These are phyloP conservation scores for Cyclotella choctawhatcheeana DNA, from an alignment of 108 stramenopile species.

Conservation along the genomic window DNA sequence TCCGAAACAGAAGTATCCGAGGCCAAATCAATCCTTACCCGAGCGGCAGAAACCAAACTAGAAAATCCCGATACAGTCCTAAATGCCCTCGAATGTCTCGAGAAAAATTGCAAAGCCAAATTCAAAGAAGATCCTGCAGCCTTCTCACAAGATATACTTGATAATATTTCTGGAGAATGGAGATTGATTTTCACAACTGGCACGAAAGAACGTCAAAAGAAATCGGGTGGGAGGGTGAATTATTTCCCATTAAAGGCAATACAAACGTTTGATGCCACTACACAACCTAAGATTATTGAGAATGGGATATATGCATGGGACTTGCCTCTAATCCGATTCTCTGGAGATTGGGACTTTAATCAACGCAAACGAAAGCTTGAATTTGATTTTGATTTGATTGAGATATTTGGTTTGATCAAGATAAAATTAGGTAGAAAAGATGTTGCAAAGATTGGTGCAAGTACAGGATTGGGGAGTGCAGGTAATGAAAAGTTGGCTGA, in stretches of 20 bases:
- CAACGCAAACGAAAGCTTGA: slow-evolving; percentile 70
- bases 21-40: slow-evolving; percentile 54
- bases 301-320: slow-evolving; percentile 90
- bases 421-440: slow-evolving; percentile 57
- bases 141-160: slow-evolving; percentile 50
- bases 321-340: slow-evolving; percentile 77
- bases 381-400: slow-evolving; percentile 85
- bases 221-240: slow-evolving; percentile 73
- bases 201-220: slow-evolving; percentile 80
- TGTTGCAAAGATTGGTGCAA: slow-evolving; percentile 66
- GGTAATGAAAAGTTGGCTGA: slow-evolving; percentile 80
- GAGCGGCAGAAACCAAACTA: slow-evolving; percentile 80
- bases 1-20: slow-evolving; percentile 52
- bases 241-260: slow-evolving; percentile 93
- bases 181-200: slow-evolving; percentile 94
- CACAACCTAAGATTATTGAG: slow-evolving; percentile 63
- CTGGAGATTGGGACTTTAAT: slow-evolving; percentile 81
- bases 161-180: slow-evolving; percentile 79
- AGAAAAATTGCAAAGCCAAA: slow-evolving; percentile 71
- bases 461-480: slow-evolving; percentile 80
- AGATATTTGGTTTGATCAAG: slow-evolving; percentile 57
- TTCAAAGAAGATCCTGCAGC: slow-evolving; percentile 56
- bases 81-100: slow-evolving; percentile 64
- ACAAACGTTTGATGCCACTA: slow-evolving; percentile 80
- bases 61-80: slow-evolving; percentile 79